Percentiles rank a stretch among this genome's conserved stretches.
Conservation (phyloP, 495 filamentous ascomycete genomes). For the Penicillium argentinense region DNA sequence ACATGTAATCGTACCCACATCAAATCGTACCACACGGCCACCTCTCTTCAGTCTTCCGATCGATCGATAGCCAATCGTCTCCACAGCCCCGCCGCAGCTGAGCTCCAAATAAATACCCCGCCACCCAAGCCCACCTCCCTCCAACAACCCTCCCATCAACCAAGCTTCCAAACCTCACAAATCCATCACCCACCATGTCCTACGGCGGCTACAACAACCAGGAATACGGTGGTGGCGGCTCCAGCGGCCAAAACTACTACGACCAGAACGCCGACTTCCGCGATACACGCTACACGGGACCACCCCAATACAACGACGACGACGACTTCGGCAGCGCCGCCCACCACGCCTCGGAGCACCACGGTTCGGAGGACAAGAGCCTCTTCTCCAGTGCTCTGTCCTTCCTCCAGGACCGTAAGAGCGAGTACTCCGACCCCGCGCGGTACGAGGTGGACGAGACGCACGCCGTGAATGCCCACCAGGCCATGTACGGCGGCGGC, state of each 20-base stretch:
- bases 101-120: conserved; percentile 1
- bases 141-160: not conserved
- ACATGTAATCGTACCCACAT: too few relatives aligned
- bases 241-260: conserved; percentile 15
- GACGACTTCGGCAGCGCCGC: conserved; percentile 49
- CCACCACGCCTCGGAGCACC: conserved; percentile 46
- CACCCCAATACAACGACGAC: conserved; percentile 18
- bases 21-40: not conserved
- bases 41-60: too few relatives aligned
- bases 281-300: conserved; percentile 5
- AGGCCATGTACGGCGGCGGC: conserved; percentile 51
- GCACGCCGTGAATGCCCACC: conserved; percentile 54
- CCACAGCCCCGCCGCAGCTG: not conserved
- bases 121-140: not conserved
- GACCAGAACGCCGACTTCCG: conserved; percentile 14
- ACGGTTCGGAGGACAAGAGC: conserved; percentile 33
- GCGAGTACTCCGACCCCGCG: conserved; percentile 19
- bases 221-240: conserved; percentile 8
- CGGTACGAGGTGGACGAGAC: conserved; percentile 56
- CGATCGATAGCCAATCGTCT: not conserved
- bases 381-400: conserved; percentile 52
- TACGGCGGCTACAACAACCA: too few relatives aligned
- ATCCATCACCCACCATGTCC: conserved; percentile 6
- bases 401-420: conserved; percentile 47
- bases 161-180: not conserved